Percentiles rank a stretch among this genome's conserved stretches.
phyloP scores from a whole-genome alignment of 2,329 filamentous ascomycete genomes.

The Aureobasidium sp. region DNA sequence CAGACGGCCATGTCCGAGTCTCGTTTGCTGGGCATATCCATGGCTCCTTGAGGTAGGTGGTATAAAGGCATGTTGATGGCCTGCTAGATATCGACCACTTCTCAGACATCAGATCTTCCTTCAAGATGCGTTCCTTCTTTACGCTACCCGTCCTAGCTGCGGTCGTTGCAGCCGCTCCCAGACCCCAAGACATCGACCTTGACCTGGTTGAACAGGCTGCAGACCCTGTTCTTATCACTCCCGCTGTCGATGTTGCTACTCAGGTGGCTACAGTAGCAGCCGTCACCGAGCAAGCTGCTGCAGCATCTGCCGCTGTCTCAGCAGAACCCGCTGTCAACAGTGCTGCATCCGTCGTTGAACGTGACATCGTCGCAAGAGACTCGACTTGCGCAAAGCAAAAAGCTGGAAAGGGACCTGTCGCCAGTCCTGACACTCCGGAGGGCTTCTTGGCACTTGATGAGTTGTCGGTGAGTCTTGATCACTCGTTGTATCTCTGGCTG shows the following conservation, averaged over 20 bases:
- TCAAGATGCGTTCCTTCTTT: neutral
- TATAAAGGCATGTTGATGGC: neutral
- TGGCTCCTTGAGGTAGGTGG: neutral
- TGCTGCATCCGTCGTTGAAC: neutral
- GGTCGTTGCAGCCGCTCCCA: constrained; percentile 14
- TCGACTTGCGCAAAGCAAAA: constrained; percentile 3
- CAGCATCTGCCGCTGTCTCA: neutral
- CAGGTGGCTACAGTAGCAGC: constrained; percentile 2
- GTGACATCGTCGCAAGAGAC: neutral
- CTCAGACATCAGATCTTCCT: neutral
- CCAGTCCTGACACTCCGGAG: constrained; percentile 25
- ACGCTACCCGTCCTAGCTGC: neutral
- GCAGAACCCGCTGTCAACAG: neutral
- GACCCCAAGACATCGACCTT: constrained; percentile 20
- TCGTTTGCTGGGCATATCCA: neutral
- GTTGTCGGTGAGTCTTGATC: neutral
- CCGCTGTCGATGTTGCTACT: neutral
- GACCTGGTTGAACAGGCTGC: constrained; percentile 15
- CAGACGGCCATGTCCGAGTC: neutral
- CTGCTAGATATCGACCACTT: neutral
- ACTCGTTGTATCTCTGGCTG: neutral
- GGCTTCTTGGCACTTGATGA: constrained; percentile 20
- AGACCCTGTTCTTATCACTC: constrained; percentile 10
- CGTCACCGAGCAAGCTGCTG: constrained; percentile 7
- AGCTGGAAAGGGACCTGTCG: constrained; percentile 16